Percentiles rank a stretch among this genome's conserved stretches.
phyloP scores from a whole-genome alignment of 1,139 yeast species.

The Debaryomyces sp. region DNA sequence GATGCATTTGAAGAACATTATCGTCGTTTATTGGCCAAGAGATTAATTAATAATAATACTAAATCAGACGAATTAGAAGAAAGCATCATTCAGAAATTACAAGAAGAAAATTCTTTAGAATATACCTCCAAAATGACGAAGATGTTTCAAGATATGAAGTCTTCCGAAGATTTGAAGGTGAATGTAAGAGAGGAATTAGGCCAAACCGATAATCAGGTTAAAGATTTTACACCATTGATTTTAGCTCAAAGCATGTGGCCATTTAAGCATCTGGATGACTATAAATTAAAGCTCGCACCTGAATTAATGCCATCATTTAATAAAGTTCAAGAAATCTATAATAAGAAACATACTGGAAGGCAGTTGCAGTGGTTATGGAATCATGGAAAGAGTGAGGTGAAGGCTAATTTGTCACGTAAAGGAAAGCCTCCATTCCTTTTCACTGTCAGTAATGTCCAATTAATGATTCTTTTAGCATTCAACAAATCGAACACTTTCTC shows the following conservation, averaged over 20 bases:
- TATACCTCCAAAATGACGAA: constrained; percentile 92
- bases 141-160: constrained; percentile 94
- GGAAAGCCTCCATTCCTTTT: constrained; percentile 84
- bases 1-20: constrained; percentile 95
- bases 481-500: constrained; percentile 66
- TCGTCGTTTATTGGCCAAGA: constrained; percentile 83
- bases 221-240: constrained; percentile 74
- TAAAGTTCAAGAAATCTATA: constrained; percentile 69
- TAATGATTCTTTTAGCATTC: constrained; percentile 80
- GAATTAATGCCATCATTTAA: constrained; percentile 68
- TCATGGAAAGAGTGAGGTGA: constrained; percentile 88
- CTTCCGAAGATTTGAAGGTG: constrained; percentile 76
- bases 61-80: constrained; percentile 88
- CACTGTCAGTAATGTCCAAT: constrained; percentile 82
- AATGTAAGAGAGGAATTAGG: constrained; percentile 60
- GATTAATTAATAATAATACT: constrained; percentile 84
- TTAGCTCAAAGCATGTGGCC: constrained; percentile 95
- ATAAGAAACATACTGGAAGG: constrained; percentile 80
- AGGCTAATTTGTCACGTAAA: constrained; percentile 81
- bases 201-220: constrained; percentile 36
- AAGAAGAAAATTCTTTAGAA: constrained; percentile 88
- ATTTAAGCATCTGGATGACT: constrained; percentile 49
- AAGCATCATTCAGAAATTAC: constrained; percentile 79
- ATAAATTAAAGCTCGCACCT: constrained; percentile 43
- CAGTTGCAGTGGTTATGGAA: constrained; percentile 96